A percentile compares a stretch with the other conserved stretches of the same genome.
Evolutionary conservation across 495 filamentous ascomycete species (phyloP).

Genomic region (Apiosordaria backusii): DNA sequence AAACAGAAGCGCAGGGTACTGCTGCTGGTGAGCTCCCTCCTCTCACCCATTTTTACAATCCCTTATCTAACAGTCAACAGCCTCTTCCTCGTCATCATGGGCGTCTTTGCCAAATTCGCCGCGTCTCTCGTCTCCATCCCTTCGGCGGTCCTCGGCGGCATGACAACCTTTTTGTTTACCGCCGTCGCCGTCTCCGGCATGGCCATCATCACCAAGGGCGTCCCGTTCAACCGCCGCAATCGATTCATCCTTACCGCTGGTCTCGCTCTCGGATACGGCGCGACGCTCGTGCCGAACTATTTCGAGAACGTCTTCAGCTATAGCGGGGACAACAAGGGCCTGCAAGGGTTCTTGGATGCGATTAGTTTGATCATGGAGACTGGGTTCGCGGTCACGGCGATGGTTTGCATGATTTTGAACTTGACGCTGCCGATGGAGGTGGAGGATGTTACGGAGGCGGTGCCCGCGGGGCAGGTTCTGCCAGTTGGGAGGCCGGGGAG

Average conservation of each 20-base stretch:
- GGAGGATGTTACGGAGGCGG: slow-evolving; percentile 41
- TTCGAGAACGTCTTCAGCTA: slow-evolving; percentile 74
- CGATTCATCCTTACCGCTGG: slow-evolving; percentile 83
- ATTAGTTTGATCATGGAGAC: slow-evolving; percentile 79
- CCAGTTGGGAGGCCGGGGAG: not conserved
- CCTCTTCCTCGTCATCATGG: slow-evolving; percentile 83
- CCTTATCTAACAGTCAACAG: slow-evolving; percentile 36
- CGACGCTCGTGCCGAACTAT: slow-evolving; percentile 76
- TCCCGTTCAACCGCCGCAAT: slow-evolving; percentile 79
- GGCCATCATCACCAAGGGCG: slow-evolving; percentile 69
- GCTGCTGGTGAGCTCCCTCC: slow-evolving; percentile 43
- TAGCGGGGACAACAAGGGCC: slow-evolving; percentile 61
- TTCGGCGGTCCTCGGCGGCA: slow-evolving; percentile 75
- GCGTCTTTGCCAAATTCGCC: slow-evolving; percentile 90
- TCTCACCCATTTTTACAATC: not conserved
- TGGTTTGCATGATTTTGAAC: slow-evolving; percentile 70
- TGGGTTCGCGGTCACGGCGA: slow-evolving; percentile 68
- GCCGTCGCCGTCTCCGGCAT: slow-evolving; percentile 83
- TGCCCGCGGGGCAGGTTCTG: not conserved
- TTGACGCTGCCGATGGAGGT: slow-evolving; percentile 68
- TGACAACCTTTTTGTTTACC: slow-evolving; percentile 90
- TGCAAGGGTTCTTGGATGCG: slow-evolving; percentile 78
- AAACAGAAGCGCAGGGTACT: slow-evolving; percentile 81
- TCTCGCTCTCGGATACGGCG: slow-evolving; percentile 73
- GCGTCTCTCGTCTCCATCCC: slow-evolving; percentile 83